phyloP scores from a whole-genome alignment of 805 yeast species.

The Saccharomycopsis amapae region DNA sequence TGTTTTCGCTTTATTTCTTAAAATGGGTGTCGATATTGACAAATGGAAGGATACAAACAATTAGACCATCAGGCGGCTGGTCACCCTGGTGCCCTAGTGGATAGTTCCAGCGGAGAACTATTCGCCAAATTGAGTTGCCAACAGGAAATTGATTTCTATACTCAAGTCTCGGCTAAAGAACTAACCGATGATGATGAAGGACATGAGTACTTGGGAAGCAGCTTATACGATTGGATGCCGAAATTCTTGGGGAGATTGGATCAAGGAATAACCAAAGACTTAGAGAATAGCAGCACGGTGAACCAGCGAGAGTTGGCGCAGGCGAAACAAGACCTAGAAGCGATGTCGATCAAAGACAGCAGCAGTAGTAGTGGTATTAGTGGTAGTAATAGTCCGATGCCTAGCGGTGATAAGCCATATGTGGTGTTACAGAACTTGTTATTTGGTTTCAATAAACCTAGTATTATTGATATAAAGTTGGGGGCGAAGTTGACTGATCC shows the following conservation, averaged over 20 bases:
- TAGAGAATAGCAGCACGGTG: slow-evolving; percentile 22
- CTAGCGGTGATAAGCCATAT: slow-evolving; percentile 28
- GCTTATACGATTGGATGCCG: slow-evolving; percentile 55
- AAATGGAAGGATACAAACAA: not conserved
- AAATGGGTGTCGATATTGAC: too few relatives aligned
- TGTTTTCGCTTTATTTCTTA: too few relatives aligned
- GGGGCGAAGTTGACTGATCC: slow-evolving; percentile 59
- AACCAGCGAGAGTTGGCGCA: slow-evolving; percentile 22
- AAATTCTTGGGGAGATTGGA: slow-evolving; percentile 52
- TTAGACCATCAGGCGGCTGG: slow-evolving; percentile 78
- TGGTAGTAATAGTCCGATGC: not conserved
- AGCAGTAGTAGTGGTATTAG: not conserved
- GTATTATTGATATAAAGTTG: slow-evolving; percentile 75
- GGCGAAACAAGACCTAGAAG: slow-evolving; percentile 22
- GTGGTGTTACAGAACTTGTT: slow-evolving; percentile 69
- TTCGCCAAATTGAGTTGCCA: slow-evolving; percentile 62
- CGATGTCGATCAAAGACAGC: not conserved
- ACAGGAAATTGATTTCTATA: slow-evolving; percentile 75
- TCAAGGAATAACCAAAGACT: slow-evolving; percentile 34
- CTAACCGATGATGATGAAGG: slow-evolving; percentile 26
- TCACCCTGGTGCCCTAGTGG: slow-evolving; percentile 70
- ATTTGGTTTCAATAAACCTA: slow-evolving; percentile 55
- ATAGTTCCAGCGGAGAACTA: slow-evolving; percentile 49
- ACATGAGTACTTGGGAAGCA: slow-evolving; percentile 29
- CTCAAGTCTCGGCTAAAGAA: slow-evolving; percentile 27